phyloP scores from a whole-genome alignment of 139 green algal genomes.

The Chlorokybus atmophyticus region DNA sequence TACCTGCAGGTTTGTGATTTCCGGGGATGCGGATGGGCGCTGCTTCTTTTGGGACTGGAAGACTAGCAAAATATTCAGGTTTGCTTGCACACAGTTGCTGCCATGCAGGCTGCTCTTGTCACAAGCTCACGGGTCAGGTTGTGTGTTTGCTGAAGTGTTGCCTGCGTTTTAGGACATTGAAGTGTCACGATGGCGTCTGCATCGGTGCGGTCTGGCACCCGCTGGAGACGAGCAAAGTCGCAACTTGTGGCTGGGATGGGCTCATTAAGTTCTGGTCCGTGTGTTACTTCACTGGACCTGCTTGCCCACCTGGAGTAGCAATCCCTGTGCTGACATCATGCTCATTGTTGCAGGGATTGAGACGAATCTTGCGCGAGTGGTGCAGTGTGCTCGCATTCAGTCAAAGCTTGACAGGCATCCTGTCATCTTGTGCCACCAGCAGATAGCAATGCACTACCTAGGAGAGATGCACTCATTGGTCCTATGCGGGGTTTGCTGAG shows the following conservation, averaged over 20 bases:
- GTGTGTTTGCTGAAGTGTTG: neutral
- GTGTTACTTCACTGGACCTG: neutral
- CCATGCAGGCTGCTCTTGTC: no score
- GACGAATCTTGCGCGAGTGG: no score
- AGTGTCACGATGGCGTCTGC: slow-evolving; percentile 82
- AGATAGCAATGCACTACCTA: no score
- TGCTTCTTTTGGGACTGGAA: slow-evolving; percentile 96
- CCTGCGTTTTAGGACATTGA: slow-evolving; percentile 20
- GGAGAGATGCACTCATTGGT: no score
- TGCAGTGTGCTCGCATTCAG: no score
- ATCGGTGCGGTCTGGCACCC: slow-evolving; percentile 89
- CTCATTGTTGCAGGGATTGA: no score
- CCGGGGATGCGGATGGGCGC: slow-evolving; percentile 77
- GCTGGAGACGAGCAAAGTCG: slow-evolving; percentile 76
- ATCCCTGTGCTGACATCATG: no score
- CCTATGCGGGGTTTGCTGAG: no score
- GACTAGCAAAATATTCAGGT: slow-evolving; percentile 45
- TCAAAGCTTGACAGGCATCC: no score
- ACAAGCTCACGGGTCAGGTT: neutral
- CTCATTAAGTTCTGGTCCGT: slow-evolving; percentile 33
- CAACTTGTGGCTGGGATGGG: slow-evolving; percentile 80
- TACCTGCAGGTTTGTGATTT: slow-evolving; percentile 45
- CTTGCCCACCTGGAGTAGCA: no score
- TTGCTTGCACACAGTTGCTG: no score
- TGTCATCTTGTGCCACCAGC: no score